Percentiles rank a stretch among this genome's conserved stretches.
phyloP scores from a whole-genome alignment of 768 basidiomycete genomes.

The Clavulina sp. region DNA sequence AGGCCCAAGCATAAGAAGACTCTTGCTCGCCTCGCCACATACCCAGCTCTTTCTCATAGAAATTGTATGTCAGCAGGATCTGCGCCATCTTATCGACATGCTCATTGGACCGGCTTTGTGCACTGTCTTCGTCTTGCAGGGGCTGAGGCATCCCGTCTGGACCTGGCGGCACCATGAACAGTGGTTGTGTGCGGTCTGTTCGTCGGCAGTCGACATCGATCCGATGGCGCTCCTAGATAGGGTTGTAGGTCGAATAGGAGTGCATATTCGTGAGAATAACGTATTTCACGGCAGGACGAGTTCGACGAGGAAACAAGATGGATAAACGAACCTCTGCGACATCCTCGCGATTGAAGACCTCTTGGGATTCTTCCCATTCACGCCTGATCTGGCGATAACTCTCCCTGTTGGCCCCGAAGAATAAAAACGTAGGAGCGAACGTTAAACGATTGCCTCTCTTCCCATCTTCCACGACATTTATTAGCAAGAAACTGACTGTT shows the following conservation, averaged over 20 bases:
- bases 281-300: too few species aligned
- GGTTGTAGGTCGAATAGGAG: background rate
- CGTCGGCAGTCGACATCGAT: constrained; percentile 95
- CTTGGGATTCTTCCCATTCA: constrained; percentile 70
- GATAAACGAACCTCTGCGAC: constrained; percentile 51
- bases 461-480: background rate
- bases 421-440: constrained; percentile 5
- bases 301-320: constrained; percentile 12
- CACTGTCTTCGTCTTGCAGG: constrained; percentile 36
- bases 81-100: constrained; percentile 79
- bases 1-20: background rate
- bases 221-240: constrained; percentile 58
- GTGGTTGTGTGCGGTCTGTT: constrained; percentile 84
- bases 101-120: constrained; percentile 77
- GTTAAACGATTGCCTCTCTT: too few species aligned
- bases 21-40: constrained; percentile 17
- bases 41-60: constrained; percentile 80
- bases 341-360: constrained; percentile 64
- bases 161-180: constrained; percentile 37
- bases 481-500: constrained; percentile 28
- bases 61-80: constrained; percentile 81
- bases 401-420: constrained; percentile 25
- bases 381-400: constrained; percentile 54
- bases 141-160: background rate
- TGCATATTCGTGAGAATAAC: background rate